Evolutionary conservation across 345 rosid genomes (phyloP).

Genomic region (Pelargonium nanum): DNA sequence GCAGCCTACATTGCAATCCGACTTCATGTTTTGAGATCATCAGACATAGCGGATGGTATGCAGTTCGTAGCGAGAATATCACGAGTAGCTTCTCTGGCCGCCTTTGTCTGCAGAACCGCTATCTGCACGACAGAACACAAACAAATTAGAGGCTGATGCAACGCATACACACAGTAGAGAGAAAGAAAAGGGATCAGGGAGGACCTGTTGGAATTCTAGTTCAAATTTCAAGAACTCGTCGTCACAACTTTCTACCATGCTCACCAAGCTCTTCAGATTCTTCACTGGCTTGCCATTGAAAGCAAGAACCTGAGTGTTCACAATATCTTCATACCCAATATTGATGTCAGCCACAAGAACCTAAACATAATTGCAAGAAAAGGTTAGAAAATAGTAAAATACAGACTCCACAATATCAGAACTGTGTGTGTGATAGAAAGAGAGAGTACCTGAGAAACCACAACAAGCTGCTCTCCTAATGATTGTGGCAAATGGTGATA

Average conservation of each 20-base stretch:
- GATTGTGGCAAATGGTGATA: not conserved
- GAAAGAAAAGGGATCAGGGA: not conserved
- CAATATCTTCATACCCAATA: not conserved
- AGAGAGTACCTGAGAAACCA: not conserved
- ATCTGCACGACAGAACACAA: constrained; percentile 25
- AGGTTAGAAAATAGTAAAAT: not conserved
- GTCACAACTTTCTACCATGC: constrained; percentile 49
- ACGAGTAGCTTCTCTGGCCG: constrained; percentile 45
- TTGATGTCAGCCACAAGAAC: not conserved
- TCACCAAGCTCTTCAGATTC: constrained; percentile 53
- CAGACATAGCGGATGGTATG: constrained; percentile 60
- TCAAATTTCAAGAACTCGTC: constrained; percentile 19
- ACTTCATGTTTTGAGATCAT: constrained; percentile 41
- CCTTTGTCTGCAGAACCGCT: constrained; percentile 38
- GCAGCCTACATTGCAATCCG: constrained; percentile 7
- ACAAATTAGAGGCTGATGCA: not conserved
- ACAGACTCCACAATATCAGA: no score
- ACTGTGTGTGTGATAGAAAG: not conserved
- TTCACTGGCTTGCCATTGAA: constrained; percentile 47
- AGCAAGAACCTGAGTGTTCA: not conserved
- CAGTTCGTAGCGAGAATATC: constrained; percentile 56
- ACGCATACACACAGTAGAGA: not conserved
- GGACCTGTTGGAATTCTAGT: not conserved
- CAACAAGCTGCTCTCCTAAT: not conserved
- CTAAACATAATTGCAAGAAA: no score